Percentiles rank a stretch among this genome's conserved stretches.
phyloP scores from a whole-genome alignment of 305 asterid species.

The Fraxinus velutina region DNA sequence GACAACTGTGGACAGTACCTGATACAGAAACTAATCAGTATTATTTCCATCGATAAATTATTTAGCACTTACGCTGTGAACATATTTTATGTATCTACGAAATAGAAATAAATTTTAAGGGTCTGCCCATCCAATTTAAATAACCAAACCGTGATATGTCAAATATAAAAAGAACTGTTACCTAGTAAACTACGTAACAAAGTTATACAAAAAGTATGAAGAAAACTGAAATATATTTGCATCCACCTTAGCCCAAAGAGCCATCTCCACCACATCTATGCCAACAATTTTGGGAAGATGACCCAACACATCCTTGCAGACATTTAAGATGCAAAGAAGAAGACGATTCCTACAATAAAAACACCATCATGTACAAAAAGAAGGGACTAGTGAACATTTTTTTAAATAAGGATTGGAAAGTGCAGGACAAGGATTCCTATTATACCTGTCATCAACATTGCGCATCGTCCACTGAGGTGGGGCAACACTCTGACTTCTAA shows the following conservation, averaged over 20 bases:
- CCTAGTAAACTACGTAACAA: constrained; percentile 16
- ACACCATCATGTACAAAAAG: constrained; percentile 15
- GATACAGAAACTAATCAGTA: constrained; percentile 1
- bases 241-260: constrained; percentile 97
- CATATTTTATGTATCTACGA: constrained; percentile 8
- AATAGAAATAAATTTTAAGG: not conserved
- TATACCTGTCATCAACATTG: constrained; percentile 91
- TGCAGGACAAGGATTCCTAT: constrained; percentile 15
- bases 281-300: constrained; percentile 93
- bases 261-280: constrained; percentile 79
- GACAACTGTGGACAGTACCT: not conserved
- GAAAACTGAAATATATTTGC: constrained; percentile 12
- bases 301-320: constrained; percentile 80
- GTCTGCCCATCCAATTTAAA: not conserved
- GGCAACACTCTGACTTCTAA: constrained; percentile 89
- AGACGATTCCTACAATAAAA: constrained; percentile 67
- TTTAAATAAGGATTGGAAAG: constrained; percentile 9
- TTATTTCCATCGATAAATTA: constrained; percentile 1
- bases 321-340: constrained; percentile 68
- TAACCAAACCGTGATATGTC: not conserved
- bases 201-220: constrained; percentile 8
- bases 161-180: not conserved
- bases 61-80: not conserved
- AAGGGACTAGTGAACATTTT: constrained; percentile 9
- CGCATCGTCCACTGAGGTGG: constrained; percentile 99